Base-by-base conservation (phyloP, 495 filamentous ascomycete species). In the Neurospora sp. region DNA sequence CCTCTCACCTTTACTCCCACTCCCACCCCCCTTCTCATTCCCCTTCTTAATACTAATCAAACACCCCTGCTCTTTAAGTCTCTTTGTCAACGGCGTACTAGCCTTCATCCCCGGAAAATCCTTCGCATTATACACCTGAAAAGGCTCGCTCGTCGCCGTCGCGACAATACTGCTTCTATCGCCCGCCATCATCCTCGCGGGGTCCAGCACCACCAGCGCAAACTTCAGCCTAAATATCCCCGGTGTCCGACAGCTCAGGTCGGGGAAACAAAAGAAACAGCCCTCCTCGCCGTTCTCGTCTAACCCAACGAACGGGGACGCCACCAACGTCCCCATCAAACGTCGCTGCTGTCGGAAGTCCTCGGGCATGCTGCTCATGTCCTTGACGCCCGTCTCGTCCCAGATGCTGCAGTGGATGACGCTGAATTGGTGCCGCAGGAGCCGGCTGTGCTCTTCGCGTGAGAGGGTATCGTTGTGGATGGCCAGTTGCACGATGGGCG, bases 51-150 rank as follows among this genome's bases (percentile, higher is more conserved):
- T 92, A 70, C 90, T 89, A 75, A 94, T 93, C 44, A 91, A 84
- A 74, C 91, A 91, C 38, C 91, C 91, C 82, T 94, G 91, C 75
- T 88, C 83, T 79, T 92, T 92, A 70, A 94, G 81, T 39, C 86
- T 83, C 79, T 90, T 91, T 37, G 91, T 92, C 40, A 94, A 78
- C 31, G 84, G 81, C 35, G 90, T 92, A 78, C 89, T 91, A 0
- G 90, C 89, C 70, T 89, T 84, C 96, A 98, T 97, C 8, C 96
- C 95, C 0, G 93, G 93, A 74, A 98, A 98, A 79, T 98, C 95
- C 79, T 98, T 98, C n/a, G 95, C 94, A 22, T 93, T 93, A 80
- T 90, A 97, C 27, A 98, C 96, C 31, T 90, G 89, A 78, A 98
- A 98, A 9, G 89, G 83, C 53, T 93, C 90, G 73, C 91, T 94